Percentiles rank a stretch among this genome's conserved stretches.
Conservation (phyloP, 768 basidiomycete species). For the Leccinum boreale region DNA sequence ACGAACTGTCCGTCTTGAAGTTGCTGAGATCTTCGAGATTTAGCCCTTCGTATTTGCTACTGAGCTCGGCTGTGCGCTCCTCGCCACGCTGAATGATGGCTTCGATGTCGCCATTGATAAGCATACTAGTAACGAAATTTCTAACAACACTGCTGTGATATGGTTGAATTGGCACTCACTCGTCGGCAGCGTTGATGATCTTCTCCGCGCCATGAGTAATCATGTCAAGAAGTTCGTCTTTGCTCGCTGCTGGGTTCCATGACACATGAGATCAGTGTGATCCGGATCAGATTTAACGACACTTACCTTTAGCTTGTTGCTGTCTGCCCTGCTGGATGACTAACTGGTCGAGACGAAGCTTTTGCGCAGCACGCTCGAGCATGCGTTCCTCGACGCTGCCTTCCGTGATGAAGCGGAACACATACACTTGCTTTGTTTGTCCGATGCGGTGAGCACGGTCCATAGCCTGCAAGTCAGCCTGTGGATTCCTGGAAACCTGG, state of each 20-base stretch:
- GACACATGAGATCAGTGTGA: not conserved
- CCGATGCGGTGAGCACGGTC: conserved; percentile 97
- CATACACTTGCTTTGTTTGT: conserved; percentile 85
- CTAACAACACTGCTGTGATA: not conserved
- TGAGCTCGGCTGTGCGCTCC: conserved; percentile 83
- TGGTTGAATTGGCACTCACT: conserved; percentile 44
- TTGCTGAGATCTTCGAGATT: conserved; percentile 94
- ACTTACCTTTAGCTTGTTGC: conserved; percentile 71
- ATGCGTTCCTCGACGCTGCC: conserved; percentile 92
- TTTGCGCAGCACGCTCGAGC: conserved; percentile 89
- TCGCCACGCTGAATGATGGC: conserved; percentile 90
- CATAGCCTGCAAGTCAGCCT: conserved; percentile 99
- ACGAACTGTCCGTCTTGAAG: conserved; percentile 91
- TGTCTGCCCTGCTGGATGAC: conserved; percentile 95
- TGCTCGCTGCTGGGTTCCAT: conserved; percentile 67
- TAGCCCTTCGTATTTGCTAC: conserved; percentile 87
- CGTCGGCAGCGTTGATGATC: conserved; percentile 80
- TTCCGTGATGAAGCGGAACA: conserved; percentile 82
- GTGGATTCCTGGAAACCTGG: conserved; percentile 73
- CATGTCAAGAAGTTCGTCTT: conserved; percentile 97
- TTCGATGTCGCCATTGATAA: conserved; percentile 90
- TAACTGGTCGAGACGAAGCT: conserved; percentile 89
- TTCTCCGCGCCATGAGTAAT: conserved; percentile 97
- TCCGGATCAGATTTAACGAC: not conserved
- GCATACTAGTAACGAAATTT: conserved; percentile 40